These are phyloP conservation scores for Coprinellus aureogranulatus DNA, from an alignment of 768 basidiomycete species.

Conservation along the genomic window DNA sequence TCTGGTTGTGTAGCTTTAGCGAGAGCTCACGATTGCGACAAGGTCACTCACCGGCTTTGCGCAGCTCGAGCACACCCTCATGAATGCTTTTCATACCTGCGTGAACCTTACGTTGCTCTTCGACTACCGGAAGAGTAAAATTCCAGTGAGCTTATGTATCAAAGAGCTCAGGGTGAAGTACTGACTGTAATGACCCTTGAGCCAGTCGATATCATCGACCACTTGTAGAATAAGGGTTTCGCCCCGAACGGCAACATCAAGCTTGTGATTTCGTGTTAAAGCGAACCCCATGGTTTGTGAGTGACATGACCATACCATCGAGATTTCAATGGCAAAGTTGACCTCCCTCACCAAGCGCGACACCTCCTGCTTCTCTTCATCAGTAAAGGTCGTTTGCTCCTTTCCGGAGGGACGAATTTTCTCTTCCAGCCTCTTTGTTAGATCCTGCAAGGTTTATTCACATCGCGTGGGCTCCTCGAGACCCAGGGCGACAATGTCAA, in stretches of 20 bases:
- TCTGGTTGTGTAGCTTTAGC: neutral
- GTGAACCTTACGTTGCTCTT: neutral
- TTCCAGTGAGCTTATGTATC: neutral
- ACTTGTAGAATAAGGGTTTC: neutral
- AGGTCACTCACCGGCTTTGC: neutral
- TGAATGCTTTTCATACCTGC: neutral
- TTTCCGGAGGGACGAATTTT: too few relatives aligned
- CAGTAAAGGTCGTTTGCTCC: too few relatives aligned
- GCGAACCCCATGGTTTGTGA: too few relatives aligned
- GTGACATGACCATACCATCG: neutral
- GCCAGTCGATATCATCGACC: neutral
- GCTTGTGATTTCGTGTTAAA: neutral
- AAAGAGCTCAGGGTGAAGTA: neutral
- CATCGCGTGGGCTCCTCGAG: too few relatives aligned
- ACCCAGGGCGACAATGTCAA: neutral
- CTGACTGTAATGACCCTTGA: neutral
- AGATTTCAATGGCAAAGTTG: neutral
- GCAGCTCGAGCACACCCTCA: neutral
- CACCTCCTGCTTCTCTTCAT: neutral
- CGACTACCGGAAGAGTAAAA: neutral
- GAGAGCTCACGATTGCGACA: neutral
- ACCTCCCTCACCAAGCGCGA: neutral
- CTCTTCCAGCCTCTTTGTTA: too few relatives aligned
- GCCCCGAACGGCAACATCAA: neutral
- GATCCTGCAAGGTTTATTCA: too few relatives aligned